phyloP scores from a whole-genome alignment of 148 eudicot genomes.

The Hydrangea macrophylla region DNA sequence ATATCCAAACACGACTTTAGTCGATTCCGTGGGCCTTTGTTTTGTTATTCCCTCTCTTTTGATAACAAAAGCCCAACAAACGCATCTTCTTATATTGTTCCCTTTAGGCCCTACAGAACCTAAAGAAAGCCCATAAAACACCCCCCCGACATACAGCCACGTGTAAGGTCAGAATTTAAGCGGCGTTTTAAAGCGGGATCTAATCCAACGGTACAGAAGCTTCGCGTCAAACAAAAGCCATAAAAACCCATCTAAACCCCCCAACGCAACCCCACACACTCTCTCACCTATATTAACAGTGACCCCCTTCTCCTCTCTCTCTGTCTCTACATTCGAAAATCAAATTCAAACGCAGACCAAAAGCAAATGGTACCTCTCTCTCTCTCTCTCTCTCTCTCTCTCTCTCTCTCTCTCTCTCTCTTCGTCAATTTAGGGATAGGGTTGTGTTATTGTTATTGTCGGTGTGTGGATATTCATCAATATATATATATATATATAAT shows the following conservation, averaged over 20 bases:
- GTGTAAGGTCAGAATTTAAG: slow-evolving; percentile 5
- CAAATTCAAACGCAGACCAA: background rate
- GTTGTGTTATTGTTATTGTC: background rate
- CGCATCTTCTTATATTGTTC: background rate
- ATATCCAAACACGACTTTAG: too few relatives aligned
- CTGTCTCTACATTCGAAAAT: background rate
- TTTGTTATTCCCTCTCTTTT: background rate
- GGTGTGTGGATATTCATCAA: background rate
- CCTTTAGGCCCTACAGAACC: background rate
- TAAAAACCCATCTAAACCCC: background rate
- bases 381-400: background rate
- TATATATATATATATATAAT: too few relatives aligned
- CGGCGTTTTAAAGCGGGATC: slow-evolving; percentile 7
- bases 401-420: background rate
- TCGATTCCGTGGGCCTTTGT: too few relatives aligned
- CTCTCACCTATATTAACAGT: background rate
- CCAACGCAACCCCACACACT: background rate
- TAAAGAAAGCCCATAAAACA: background rate
- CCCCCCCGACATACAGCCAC: background rate
- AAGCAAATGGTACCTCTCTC: background rate
- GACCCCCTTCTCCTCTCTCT: background rate
- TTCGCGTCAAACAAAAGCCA: background rate
- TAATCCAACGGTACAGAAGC: background rate
- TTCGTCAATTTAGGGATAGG: background rate
- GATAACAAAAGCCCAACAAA: background rate